A percentile compares a stretch with the other conserved stretches of the same genome.
Conservation (phyloP, 257 asterid species). For the Primulina huaijiensis region DNA sequence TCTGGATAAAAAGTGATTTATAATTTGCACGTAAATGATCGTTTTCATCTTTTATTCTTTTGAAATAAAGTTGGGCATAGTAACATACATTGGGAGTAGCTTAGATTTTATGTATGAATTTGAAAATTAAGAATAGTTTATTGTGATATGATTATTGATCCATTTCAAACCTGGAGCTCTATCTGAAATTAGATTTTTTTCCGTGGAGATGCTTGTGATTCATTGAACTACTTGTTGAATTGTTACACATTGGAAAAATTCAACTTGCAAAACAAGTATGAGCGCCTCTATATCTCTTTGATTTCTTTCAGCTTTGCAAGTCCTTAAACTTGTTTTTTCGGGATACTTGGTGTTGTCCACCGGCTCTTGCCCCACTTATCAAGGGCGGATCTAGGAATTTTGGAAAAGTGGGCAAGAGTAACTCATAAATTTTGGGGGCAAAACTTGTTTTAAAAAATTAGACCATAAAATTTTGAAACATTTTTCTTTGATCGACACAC, state of each 20-base stretch:
- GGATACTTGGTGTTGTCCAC: background rate
- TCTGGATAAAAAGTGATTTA: slow-evolving; percentile 3
- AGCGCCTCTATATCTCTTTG: background rate
- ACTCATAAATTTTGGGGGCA: background rate
- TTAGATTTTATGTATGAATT: background rate
- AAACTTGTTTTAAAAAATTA: background rate
- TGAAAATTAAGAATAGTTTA: slow-evolving; percentile 6
- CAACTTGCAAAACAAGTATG: background rate
- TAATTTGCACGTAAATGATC: slow-evolving; percentile 4
- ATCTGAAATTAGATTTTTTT: slow-evolving; percentile 1
- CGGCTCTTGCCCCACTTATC: background rate
- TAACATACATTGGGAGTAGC: background rate
- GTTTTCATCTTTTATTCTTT: background rate
- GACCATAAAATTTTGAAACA: background rate
- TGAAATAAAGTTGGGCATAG: slow-evolving; percentile 8
- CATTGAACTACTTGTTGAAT: background rate
- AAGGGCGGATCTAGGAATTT: background rate
- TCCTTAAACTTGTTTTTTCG: background rate
- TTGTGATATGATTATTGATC: background rate
- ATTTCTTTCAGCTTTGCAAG: background rate
- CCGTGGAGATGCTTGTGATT: slow-evolving; percentile 4
- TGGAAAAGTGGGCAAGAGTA: background rate
- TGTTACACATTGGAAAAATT: background rate
- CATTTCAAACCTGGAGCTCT: slow-evolving; percentile 14
- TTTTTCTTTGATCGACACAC: background rate